phyloP scores from a whole-genome alignment of 345 rosid genomes.

The Eucalyptus microcorys region DNA sequence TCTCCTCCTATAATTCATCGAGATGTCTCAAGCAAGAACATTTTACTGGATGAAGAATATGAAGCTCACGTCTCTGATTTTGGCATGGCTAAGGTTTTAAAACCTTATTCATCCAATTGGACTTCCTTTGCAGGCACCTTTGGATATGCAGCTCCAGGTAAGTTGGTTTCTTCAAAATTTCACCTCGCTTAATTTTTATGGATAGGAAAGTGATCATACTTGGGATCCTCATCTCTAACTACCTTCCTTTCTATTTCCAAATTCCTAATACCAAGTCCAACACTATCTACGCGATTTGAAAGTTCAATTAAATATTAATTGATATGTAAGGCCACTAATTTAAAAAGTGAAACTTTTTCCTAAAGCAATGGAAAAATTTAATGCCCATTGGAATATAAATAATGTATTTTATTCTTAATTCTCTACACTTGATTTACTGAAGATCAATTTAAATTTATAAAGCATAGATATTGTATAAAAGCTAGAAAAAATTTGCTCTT shows the following conservation, averaged over 20 bases:
- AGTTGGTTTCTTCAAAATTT: neutral
- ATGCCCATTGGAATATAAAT: neutral
- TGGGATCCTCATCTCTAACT: no score
- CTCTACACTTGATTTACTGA: no score
- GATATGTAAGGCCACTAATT: neutral
- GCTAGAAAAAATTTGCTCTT: neutral
- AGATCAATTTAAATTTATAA: no score
- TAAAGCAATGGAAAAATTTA: no score
- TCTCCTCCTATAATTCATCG: neutral
- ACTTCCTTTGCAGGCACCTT: no score
- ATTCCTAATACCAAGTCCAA: neutral
- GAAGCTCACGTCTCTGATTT: neutral
- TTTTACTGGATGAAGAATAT: neutral
- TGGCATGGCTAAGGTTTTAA: neutral
- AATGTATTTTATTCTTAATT: no score
- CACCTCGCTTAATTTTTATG: neutral
- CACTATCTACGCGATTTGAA: neutral
- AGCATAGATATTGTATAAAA: neutral
- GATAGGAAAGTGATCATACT: neutral
- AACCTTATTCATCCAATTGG: neutral
- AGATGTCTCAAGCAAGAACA: neutral
- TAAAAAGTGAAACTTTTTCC: neutral
- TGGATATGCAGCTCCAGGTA: no score
- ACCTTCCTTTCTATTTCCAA: no score
- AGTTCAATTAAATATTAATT: no score